Evolutionary conservation across 495 filamentous ascomycete genomes (phyloP).

Genomic region (Durotheca rogersii): DNA sequence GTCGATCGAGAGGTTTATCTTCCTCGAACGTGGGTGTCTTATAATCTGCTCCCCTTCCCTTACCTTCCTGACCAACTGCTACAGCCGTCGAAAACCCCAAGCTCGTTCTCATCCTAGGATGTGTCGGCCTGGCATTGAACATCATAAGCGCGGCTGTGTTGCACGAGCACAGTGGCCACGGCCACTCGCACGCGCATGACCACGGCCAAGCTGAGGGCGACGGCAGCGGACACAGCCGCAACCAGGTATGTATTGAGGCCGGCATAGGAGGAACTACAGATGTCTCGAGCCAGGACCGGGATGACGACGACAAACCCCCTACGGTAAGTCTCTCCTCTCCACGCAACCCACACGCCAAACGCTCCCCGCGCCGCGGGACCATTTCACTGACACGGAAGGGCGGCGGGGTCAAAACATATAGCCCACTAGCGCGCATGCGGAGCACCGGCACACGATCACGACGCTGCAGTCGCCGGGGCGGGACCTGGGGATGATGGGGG

Average conservation of each 20-base stretch:
- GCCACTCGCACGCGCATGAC: slow-evolving; percentile 36
- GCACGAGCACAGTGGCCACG: slow-evolving; percentile 58
- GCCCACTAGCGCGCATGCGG: slow-evolving; percentile 61
- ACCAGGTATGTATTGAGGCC: slow-evolving; percentile 66
- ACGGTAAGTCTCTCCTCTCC: slow-evolving; percentile 42
- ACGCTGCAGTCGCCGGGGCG: slow-evolving; percentile 34
- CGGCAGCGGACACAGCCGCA: slow-evolving; percentile 33
- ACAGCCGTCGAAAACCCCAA: slow-evolving; percentile 67
- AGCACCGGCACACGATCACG: slow-evolving; percentile 49
- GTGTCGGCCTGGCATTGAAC: slow-evolving; percentile 77
- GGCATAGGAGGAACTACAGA: slow-evolving; percentile 45
- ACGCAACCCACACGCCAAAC: too few relatives aligned
- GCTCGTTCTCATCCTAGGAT: slow-evolving; percentile 79
- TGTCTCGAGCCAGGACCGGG: slow-evolving; percentile 42
- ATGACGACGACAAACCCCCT: slow-evolving; percentile 45
- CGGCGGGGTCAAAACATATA: too few relatives aligned
- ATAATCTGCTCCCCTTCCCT: not conserved
- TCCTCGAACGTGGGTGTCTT: slow-evolving; percentile 34
- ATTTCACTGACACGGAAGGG: too few relatives aligned
- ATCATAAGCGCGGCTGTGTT: slow-evolving; percentile 78
- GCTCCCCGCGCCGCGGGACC: too few relatives aligned
- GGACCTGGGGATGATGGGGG: slow-evolving; percentile 92
- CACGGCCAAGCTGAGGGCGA: slow-evolving; percentile 37
- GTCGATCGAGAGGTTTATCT: slow-evolving; percentile 81
- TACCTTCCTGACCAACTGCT: slow-evolving; percentile 40